Conservation (phyloP, 768 basidiomycete genomes). For the Steccherinum ochraceum region DNA sequence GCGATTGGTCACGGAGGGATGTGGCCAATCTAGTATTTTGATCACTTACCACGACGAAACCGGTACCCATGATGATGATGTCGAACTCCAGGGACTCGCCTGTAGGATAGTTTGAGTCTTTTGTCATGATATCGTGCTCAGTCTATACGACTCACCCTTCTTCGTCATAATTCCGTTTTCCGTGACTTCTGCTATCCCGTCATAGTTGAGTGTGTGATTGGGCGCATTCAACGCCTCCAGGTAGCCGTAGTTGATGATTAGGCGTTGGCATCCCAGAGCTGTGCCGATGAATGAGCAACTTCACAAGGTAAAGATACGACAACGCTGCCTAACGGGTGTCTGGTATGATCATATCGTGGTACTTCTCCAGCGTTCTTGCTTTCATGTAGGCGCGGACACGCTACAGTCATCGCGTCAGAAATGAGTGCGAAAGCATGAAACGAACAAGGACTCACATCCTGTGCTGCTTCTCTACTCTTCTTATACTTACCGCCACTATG, state of each 20-base stretch:
- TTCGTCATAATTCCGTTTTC: slow-evolving; percentile 19
- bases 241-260: slow-evolving; percentile 29
- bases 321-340: slow-evolving; percentile 20
- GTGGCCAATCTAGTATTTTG: neutral
- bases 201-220: slow-evolving; percentile 23
- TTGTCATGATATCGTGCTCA: neutral
- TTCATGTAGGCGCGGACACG: slow-evolving; percentile 12
- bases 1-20: slow-evolving; percentile 1
- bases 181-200: slow-evolving; percentile 13
- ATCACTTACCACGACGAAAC: slow-evolving; percentile 23
- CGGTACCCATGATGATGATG: slow-evolving; percentile 28
- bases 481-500: too few relatives aligned
- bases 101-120: neutral
- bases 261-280: slow-evolving; percentile 22
- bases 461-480: too few relatives aligned
- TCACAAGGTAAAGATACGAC: neutral
- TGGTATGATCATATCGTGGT: slow-evolving; percentile 23
- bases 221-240: slow-evolving; percentile 20
- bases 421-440: neutral
- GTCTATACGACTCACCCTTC: slow-evolving; percentile 13
- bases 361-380: slow-evolving; percentile 19
- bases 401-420: too few relatives aligned
- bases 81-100: slow-evolving; percentile 27
- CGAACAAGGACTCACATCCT: slow-evolving; percentile 1
- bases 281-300: neutral